These are phyloP conservation scores for Ganoderma lucidum DNA, from an alignment of 1,284 basidiomycete genomes.

Conservation along the genomic window DNA sequence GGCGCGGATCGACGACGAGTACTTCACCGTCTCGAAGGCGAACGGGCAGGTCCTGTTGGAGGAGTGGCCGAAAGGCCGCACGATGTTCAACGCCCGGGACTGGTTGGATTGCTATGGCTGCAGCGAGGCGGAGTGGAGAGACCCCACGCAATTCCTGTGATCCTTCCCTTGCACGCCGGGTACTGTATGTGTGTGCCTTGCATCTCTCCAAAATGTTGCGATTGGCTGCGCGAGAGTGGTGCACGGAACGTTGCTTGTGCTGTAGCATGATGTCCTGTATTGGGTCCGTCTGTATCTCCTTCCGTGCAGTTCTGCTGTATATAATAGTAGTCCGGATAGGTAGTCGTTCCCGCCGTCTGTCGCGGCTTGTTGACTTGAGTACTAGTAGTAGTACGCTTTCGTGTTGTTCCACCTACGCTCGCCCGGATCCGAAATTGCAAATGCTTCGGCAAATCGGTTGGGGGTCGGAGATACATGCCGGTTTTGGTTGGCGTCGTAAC, in stretches of 20 bases:
- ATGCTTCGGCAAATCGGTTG: neutral
- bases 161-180: neutral
- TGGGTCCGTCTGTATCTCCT: neutral
- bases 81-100: slow-evolving; percentile 58
- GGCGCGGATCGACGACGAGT: slow-evolving; percentile 58
- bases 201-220: neutral
- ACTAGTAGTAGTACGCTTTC: neutral
- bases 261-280: neutral
- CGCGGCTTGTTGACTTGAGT: neutral
- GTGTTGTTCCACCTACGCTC: neutral
- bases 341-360: neutral
- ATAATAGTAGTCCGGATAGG: neutral
- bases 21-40: slow-evolving; percentile 56
- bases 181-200: neutral
- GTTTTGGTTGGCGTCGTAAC: neutral
- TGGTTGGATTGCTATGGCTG: slow-evolving; percentile 64
- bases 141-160: slow-evolving; percentile 40
- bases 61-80: slow-evolving; percentile 62
- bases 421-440: neutral
- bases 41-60: slow-evolving; percentile 42
- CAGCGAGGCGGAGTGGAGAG: slow-evolving; percentile 41
- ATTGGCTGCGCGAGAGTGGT: neutral
- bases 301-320: neutral
- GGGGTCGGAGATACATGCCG: neutral
- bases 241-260: neutral